phyloP scores from a whole-genome alignment of 176 grass and related monocot genomes.

The Pontederia paniculata region DNA sequence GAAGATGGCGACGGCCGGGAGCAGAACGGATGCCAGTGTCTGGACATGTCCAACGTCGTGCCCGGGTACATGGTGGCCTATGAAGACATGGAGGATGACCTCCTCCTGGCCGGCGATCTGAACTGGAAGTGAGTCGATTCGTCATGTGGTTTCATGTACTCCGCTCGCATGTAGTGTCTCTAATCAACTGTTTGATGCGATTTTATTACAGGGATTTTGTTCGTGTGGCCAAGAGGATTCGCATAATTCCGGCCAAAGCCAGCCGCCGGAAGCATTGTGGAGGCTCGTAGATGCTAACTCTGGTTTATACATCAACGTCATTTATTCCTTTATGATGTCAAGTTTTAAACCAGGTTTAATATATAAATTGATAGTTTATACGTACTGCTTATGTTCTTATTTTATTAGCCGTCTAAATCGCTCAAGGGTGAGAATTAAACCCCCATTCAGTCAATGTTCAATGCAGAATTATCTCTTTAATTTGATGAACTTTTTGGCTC shows the following conservation, averaged over 20 bases:
- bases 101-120: constrained; percentile 78
- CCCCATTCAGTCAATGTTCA: no score
- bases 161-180: no score
- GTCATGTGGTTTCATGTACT: no score
- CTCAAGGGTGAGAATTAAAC: no score
- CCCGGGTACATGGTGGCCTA: constrained; percentile 75
- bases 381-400: no score
- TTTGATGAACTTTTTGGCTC: no score
- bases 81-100: constrained; percentile 84
- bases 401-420: no score
- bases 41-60: constrained; percentile 68
- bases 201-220: constrained; percentile 42
- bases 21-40: neutral
- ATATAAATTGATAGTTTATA: no score
- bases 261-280: constrained; percentile 19
- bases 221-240: constrained; percentile 49
- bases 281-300: neutral
- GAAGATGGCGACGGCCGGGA: neutral
- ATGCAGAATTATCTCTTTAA: no score
- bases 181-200: neutral
- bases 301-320: no score
- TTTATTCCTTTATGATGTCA: no score
- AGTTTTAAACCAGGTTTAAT: no score
- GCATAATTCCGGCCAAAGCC: constrained; percentile 38
- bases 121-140: constrained; percentile 49